Evolutionary conservation across 768 basidiomycete species (phyloP), one percentile per base, ranked within the genome.

Genomic region (Serendipita sp.): DNA sequence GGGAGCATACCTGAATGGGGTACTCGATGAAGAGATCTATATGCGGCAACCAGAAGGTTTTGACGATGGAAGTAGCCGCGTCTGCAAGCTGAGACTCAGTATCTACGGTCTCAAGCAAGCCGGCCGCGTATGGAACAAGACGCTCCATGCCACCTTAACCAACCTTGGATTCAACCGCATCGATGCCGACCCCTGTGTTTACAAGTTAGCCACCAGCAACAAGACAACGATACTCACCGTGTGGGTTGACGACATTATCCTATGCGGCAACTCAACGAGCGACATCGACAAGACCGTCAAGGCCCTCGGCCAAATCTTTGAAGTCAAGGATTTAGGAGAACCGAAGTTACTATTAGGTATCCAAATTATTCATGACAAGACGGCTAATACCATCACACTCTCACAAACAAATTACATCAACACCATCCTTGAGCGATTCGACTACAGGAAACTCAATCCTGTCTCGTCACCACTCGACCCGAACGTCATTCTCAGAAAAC

Each of bases 81-180:
- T 75, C 18, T 69, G 70, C 3, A 34, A 8, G 3, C 64, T 76
- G 1, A 63, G 63, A 32, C 47, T 70, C 64, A 68, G 71, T 0
- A 65, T 78, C 0, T 78, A 78, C 28, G 73, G 73, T 70, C 71
- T 78, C 68, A 75, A 76, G 53, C 75, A 78, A 62, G 68, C 68
- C 5, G 72, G 74, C 0, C 47, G 69, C 1, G 64, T 71, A 3
- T 79, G 76, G 74, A 76, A 79, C 64, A 67, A 74, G 37, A 73
- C 69, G 0, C 63, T 77, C 51, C 64, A 75, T 24, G 62, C 69
- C 0, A 69, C 69, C 0, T 70, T 80, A 66, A 13, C 68, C 0
- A 38, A 67, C 0, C 71, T 74, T 68, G 73, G 72, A 0, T 79
- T 79, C 62, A 71, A 63, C 0, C 60, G 68, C 0, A 70, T 75